Evolutionary conservation across 2,329 filamentous ascomycete genomes (phyloP).

Genomic region (Ploettnerulaceae sp.): DNA sequence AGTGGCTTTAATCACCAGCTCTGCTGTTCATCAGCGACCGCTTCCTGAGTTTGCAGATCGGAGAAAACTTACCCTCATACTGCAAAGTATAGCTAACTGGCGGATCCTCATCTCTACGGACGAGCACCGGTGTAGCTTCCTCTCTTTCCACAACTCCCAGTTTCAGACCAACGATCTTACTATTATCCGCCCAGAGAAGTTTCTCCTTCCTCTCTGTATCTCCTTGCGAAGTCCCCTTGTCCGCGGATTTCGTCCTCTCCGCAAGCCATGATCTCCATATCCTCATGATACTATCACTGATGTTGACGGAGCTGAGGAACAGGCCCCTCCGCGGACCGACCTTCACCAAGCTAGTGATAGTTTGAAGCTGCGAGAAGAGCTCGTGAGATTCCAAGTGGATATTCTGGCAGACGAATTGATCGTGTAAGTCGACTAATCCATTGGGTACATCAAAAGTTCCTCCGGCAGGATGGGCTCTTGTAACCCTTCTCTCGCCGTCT

Average conservation of each 20-base stretch:
- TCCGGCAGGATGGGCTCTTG: constrained; percentile 42
- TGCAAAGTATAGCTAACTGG: constrained; percentile 65
- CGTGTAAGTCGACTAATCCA: constrained; percentile 25
- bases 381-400: constrained; percentile 65
- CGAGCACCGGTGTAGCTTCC: constrained; percentile 45
- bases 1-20: constrained; percentile 61
- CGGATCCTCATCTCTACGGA: constrained; percentile 46
- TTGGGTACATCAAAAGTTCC: constrained; percentile 23
- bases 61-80: constrained; percentile 57
- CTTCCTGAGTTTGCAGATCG: no score
- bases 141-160: constrained; percentile 57
- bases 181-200: constrained; percentile 64
- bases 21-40: constrained; percentile 38
- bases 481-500: constrained; percentile 44
- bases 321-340: constrained; percentile 55
- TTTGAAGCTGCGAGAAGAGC: constrained; percentile 69
- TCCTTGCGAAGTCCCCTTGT: background rate
- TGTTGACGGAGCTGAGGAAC: constrained; percentile 58
- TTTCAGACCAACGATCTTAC: constrained; percentile 61
- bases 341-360: constrained; percentile 63
- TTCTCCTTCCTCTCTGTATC: constrained; percentile 30
- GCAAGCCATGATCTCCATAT: constrained; percentile 70
- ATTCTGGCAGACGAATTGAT: constrained; percentile 50
- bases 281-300: constrained; percentile 64
- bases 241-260: background rate